Conservation (phyloP, 257 asterid genomes). For the Solanum sitiens region DNA sequence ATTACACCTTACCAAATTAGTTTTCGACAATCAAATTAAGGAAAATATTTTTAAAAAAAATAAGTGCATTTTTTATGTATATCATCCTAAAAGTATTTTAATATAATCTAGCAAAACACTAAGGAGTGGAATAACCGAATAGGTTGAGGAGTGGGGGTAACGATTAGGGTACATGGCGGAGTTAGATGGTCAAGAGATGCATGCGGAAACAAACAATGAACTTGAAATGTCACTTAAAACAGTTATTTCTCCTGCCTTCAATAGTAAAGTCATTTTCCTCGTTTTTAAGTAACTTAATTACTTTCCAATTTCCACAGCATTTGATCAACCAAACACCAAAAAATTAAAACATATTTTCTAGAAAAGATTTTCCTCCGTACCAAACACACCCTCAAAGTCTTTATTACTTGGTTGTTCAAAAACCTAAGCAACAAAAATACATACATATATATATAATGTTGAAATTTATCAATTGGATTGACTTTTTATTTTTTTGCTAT, state of each 20-base stretch:
- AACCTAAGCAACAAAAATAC: not conserved
- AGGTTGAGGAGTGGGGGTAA: not conserved
- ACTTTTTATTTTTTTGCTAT: not conserved
- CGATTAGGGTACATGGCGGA: not conserved
- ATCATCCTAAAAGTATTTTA: not conserved
- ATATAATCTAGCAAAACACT: too few relatives aligned
- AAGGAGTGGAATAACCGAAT: too few relatives aligned
- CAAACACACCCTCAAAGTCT: not conserved
- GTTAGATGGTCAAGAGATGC: not conserved
- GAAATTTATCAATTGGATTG: not conserved
- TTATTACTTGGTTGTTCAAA: not conserved
- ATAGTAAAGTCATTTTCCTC: not conserved
- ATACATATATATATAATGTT: not conserved
- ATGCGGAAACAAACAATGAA: too few relatives aligned
- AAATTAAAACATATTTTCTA: too few relatives aligned
- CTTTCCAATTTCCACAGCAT: not conserved
- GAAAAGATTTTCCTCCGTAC: too few relatives aligned
- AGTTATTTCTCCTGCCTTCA: fast-evolving
- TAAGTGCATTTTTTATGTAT: too few relatives aligned
- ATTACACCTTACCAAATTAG: too few relatives aligned
- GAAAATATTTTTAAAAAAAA: too few relatives aligned
- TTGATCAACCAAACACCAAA: not conserved
- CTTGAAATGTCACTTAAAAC: not conserved
- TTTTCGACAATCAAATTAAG: not conserved
- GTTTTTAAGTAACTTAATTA: not conserved